phyloP scores from a whole-genome alignment of 192 early-diverging fungal genomes.

The Backusella westeae region DNA sequence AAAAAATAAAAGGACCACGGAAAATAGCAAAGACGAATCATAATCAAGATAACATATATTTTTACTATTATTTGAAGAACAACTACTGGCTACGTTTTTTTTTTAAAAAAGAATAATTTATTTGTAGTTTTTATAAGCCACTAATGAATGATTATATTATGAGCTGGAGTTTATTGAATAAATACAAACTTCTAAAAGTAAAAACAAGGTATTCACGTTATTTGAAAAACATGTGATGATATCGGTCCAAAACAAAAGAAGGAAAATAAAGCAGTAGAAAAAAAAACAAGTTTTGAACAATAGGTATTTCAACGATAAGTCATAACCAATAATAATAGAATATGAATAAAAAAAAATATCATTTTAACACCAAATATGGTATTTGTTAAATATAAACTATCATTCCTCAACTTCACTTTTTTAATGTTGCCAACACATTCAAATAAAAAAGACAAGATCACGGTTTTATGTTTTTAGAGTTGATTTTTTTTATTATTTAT shows the following conservation, averaged over 20 bases:
- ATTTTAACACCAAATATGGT: too few species aligned
- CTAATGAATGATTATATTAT: too few species aligned
- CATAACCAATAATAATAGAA: neutral
- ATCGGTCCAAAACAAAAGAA: too few species aligned
- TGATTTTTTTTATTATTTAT: slow-evolving; percentile 12
- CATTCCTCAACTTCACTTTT: too few species aligned
- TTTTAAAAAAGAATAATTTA: neutral
- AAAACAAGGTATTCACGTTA: neutral
- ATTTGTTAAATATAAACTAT: too few species aligned
- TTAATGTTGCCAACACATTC: too few species aligned
- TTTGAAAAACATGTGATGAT: neutral
- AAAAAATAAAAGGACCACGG: slow-evolving; percentile 3
- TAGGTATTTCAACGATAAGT: neutral
- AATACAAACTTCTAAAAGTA: neutral
- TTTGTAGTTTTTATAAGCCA: too few species aligned
- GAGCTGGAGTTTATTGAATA: neutral
- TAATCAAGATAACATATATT: neutral
- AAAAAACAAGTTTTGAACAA: neutral
- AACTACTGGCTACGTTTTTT: neutral
- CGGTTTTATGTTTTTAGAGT: neutral
- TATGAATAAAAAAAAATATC: too few species aligned
- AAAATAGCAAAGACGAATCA: neutral
- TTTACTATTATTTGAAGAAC: neutral
- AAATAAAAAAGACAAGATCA: neutral
- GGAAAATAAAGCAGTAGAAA: neutral